A percentile compares a stretch with the other conserved stretches of the same genome.
phyloP scores from a whole-genome alignment of 1,284 basidiomycete species.

The Schizopora paradoxa region DNA sequence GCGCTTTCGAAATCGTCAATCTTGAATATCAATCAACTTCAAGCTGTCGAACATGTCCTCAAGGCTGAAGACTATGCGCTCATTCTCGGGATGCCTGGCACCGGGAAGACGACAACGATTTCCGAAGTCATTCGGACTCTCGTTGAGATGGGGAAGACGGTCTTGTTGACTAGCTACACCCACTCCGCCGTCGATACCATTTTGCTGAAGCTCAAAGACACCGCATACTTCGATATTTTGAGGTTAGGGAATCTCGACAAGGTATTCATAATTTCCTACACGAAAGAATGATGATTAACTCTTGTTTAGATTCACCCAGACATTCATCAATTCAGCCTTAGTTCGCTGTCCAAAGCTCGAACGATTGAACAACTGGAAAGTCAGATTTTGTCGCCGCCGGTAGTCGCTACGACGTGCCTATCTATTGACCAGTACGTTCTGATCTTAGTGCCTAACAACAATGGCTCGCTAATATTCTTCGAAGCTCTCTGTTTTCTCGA shows the following conservation, averaged over 20 bases:
- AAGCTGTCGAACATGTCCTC: slow-evolving; percentile 72
- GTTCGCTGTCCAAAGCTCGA: slow-evolving; percentile 46
- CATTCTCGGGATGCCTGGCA: slow-evolving; percentile 96
- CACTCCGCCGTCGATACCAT: slow-evolving; percentile 98
- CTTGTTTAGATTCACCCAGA: slow-evolving; percentile 68
- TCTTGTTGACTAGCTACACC: slow-evolving; percentile 89
- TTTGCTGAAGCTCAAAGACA: slow-evolving; percentile 69
- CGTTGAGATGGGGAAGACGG: slow-evolving; percentile 77
- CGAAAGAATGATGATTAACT: neutral
- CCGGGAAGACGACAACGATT: slow-evolving; percentile 96
- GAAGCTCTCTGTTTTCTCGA: slow-evolving; percentile 78
- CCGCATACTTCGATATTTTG: slow-evolving; percentile 67
- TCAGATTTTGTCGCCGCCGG: slow-evolving; percentile 78
- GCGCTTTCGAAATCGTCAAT: slow-evolving; percentile 21
- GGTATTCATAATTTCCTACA: slow-evolving; percentile 37
- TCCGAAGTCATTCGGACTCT: slow-evolving; percentile 82
- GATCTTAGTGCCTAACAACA: neutral
- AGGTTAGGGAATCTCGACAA: slow-evolving; percentile 90
- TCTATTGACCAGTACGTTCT: slow-evolving; percentile 82
- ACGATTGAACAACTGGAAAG: slow-evolving; percentile 76
- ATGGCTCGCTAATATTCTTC: slow-evolving; percentile 1
- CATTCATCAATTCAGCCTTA: slow-evolving; percentile 66
- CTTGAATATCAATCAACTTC: slow-evolving; percentile 74
- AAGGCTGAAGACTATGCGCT: slow-evolving; percentile 86
- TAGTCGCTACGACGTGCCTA: slow-evolving; percentile 94